Evolutionary conservation across 257 asterid genomes (phyloP), one percentile per base, ranked within the genome.

Genomic region (Jacaranda copaia): DNA sequence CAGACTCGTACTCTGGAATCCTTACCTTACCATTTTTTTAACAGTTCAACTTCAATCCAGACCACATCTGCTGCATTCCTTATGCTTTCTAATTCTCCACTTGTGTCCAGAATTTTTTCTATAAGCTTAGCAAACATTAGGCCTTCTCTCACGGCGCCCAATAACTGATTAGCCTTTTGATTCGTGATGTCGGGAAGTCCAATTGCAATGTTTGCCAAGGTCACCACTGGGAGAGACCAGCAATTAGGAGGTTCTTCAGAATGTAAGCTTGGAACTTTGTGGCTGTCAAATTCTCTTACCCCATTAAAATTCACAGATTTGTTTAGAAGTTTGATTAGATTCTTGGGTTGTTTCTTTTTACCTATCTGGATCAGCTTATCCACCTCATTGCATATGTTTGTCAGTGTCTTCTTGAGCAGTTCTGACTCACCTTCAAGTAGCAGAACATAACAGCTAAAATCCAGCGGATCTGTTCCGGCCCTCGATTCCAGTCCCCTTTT

Each of bases 161-260:
- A 1, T 3, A 85, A 39, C 46, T 15, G 53, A 8, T 66, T 70
- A 5, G 40, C 36, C 15, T 42, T 39, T 4, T 73, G 65, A 48
- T 36, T 18, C 14, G 64, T 11, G 2, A 81, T 20, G 51, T 67
- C 73, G 1, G 89, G 79, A 72, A 86, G 84, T 20, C 85, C 72
- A 13, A 81, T 69, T 2, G 84, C 89, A 4, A 85, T 81, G 75
- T 84, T 75, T 51, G 84, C 70, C 18, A 83, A 62, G 8, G 84
- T 71, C 61, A 83, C 85, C 60, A 81, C 52, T 1, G 80, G 75
- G 5, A 82, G 72, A 67, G 83, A 63, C 85, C 85, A 84, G 73
- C 84, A 58, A 32, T 84, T 78, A 0, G 82, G 82, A 45, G 62
- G 82, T 11, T 78, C 84, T n/a, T 25, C 59, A n/a, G 45, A 61